A percentile compares a stretch with the other conserved stretches of the same genome.
These are phyloP conservation scores for Scutellaria minor DNA, from an alignment of 257 asterid species.

Conservation along the genomic window DNA sequence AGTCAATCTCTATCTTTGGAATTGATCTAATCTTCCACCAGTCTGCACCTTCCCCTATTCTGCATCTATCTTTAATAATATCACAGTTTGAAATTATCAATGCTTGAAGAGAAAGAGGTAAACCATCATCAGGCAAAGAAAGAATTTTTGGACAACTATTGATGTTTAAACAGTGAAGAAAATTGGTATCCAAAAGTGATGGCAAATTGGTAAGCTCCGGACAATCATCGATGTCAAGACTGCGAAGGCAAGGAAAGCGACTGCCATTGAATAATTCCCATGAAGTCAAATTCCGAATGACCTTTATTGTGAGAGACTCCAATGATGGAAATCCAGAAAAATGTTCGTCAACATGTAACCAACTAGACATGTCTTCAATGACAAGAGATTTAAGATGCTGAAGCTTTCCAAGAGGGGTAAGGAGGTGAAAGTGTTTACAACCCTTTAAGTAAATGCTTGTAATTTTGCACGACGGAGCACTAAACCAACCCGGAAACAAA, in stretches of 20 bases:
- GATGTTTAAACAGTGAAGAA: constrained; percentile 36
- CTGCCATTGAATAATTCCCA: constrained; percentile 31
- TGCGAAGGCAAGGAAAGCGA: constrained; percentile 40
- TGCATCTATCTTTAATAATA: constrained; percentile 44
- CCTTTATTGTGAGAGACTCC: constrained; percentile 35
- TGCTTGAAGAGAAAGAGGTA: constrained; percentile 39
- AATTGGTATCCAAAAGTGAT: constrained; percentile 27
- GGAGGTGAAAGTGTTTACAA: constrained; percentile 33
- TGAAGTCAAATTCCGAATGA: constrained; percentile 35
- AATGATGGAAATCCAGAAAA: constrained; percentile 42
- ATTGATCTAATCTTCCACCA: constrained; percentile 42
- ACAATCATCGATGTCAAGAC: constrained; percentile 39
- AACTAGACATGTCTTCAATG: constrained; percentile 41
- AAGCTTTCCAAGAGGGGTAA: constrained; percentile 45
- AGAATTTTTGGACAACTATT: constrained; percentile 38
- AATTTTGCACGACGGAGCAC: constrained; percentile 38
- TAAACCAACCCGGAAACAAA: constrained; percentile 43
- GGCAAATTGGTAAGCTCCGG: constrained; percentile 44
- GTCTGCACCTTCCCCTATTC: constrained; percentile 48
- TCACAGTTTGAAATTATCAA: constrained; percentile 43
- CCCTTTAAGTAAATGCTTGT: constrained; percentile 39
- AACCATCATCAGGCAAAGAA: constrained; percentile 41
- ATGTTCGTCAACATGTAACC: constrained; percentile 7
- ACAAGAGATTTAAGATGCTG: constrained; percentile 41
- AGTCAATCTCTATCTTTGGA: constrained; percentile 43